A percentile compares a stretch with the other conserved stretches of the same genome.
These are phyloP conservation scores for Skeletonema tropicum DNA, from an alignment of 108 stramenopile species.

Conservation along the genomic window DNA sequence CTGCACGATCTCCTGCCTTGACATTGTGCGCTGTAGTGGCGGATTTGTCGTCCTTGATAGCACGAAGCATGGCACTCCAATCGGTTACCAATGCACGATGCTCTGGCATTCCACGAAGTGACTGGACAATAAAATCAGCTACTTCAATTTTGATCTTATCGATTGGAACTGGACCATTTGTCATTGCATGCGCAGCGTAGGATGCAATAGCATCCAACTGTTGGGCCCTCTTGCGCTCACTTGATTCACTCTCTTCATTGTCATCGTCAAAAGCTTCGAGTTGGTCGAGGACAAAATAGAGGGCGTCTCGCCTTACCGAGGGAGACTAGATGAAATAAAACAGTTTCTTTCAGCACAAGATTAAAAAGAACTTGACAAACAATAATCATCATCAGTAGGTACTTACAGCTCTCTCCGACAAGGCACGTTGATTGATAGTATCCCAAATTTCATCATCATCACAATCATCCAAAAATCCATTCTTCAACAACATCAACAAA, in stretches of 20 bases:
- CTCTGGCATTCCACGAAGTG: conserved; percentile 73
- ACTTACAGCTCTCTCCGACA: conserved; percentile 62
- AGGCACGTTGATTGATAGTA: conserved; percentile 70
- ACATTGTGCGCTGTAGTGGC: conserved; percentile 36
- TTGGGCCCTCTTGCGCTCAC: conserved; percentile 52
- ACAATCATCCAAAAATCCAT: conserved; percentile 80
- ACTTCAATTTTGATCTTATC: conserved; percentile 69
- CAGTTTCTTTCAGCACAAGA: not conserved
- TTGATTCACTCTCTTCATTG: conserved; percentile 49
- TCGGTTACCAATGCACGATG: conserved; percentile 63
- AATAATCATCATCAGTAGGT: not conserved
- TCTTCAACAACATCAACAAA: conserved; percentile 60
- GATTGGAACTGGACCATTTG: conserved; percentile 64
- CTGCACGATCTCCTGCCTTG: conserved; percentile 49
- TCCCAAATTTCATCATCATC: conserved; percentile 83
- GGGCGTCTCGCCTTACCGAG: conserved; percentile 63
- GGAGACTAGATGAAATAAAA: conserved; percentile 34
- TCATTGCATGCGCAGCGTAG: conserved; percentile 66
- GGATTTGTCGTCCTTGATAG: conserved; percentile 66
- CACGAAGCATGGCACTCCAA: conserved; percentile 80
- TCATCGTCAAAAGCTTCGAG: conserved; percentile 83
- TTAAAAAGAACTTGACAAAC: not conserved
- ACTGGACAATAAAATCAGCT: conserved; percentile 73
- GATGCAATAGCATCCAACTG: conserved; percentile 65
- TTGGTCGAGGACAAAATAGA: conserved; percentile 87